Evolutionary conservation across 1,284 basidiomycete genomes (phyloP), one percentile per base, ranked within the genome.

Genomic region (Apiotrichum veenhuisii): DNA sequence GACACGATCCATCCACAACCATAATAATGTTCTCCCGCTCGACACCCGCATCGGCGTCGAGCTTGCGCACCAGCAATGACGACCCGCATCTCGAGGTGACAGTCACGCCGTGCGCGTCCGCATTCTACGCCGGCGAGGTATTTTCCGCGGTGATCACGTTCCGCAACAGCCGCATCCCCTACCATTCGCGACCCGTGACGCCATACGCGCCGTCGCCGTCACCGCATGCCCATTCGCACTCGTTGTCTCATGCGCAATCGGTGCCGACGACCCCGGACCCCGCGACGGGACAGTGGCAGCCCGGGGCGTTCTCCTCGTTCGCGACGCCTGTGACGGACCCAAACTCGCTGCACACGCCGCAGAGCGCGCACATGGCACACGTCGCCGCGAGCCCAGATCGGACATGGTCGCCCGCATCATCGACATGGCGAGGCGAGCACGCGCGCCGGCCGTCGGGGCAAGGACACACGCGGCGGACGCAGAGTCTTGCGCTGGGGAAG

Each of bases 81-180:
- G 64, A 77, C 61, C 67, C 73, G 25, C 64, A 77, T 64, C 66
- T 81, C 46, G 72, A 75, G 55, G 76, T 82, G 30, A 75, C 75
- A 0, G 77, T 82, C 49, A 85, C 75, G 0, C 93, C 93, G 3
- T 82, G 87, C 0, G 87, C 92, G 62, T 88, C 90, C 0, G 89
- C 90, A 0, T 96, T 89, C 78, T 97, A 94, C 74, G 91, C 93
- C 1, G 93, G 93, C 59, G 93, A 97, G 74, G 80, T 83, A 0
- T 90, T 95, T 75, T 81, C 85, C 8, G 89, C 90, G 18, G 87
- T 84, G 5, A 86, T 97, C 69, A 87, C 89, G 0, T 91, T 96
- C 76, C 87, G 87, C 45, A 96, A 95, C 73, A 88, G 85, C 8
- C 83, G 83, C 30, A 12, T 56, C 9, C 55, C 54, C 5, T 34